These are phyloP conservation scores for Purpureocillium takamizusanense DNA, from an alignment of 2,329 filamentous ascomycete genomes.

Conservation along the genomic window DNA sequence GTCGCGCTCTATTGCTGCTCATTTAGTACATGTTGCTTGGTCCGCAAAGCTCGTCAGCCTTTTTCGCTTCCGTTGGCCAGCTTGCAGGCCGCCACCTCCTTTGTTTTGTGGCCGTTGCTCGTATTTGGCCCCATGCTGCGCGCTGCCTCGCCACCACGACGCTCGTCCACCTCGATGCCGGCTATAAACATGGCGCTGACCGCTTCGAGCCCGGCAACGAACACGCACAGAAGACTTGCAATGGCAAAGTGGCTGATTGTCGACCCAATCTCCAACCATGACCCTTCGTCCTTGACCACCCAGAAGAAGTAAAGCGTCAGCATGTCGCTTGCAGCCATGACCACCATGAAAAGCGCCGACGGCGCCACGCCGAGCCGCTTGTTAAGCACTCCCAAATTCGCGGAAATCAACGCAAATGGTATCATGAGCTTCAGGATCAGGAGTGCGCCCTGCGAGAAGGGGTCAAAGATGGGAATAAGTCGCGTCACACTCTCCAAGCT, in stretches of 20 bases:
- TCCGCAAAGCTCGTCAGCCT: no score
- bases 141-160: no score
- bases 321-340: slow-evolving; percentile 85
- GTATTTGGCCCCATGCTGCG: no score
- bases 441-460: slow-evolving; percentile 82
- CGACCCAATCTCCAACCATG: slow-evolving; percentile 94
- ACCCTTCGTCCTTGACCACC: slow-evolving; percentile 92
- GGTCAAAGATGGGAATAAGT: slow-evolving; percentile 85
- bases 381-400: slow-evolving; percentile 90
- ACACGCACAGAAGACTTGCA: slow-evolving; percentile 79
- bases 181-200: slow-evolving; percentile 75
- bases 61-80: no score
- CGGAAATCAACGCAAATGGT: slow-evolving; percentile 85
- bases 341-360: slow-evolving; percentile 85
- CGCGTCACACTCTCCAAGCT: slow-evolving; percentile 83
- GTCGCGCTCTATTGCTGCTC: no score
- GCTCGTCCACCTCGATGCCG: slow-evolving; percentile 58
- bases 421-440: slow-evolving; percentile 85
- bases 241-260: slow-evolving; percentile 95
- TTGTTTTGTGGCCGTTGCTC: no score
- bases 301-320: slow-evolving; percentile 96
- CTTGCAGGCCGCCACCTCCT: no score
- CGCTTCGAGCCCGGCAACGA: slow-evolving; percentile 80
- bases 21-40: no score
- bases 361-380: slow-evolving; percentile 74